Evolutionary conservation across 148 eudicot genomes (phyloP).

Genomic region (Arbutus unedo): DNA sequence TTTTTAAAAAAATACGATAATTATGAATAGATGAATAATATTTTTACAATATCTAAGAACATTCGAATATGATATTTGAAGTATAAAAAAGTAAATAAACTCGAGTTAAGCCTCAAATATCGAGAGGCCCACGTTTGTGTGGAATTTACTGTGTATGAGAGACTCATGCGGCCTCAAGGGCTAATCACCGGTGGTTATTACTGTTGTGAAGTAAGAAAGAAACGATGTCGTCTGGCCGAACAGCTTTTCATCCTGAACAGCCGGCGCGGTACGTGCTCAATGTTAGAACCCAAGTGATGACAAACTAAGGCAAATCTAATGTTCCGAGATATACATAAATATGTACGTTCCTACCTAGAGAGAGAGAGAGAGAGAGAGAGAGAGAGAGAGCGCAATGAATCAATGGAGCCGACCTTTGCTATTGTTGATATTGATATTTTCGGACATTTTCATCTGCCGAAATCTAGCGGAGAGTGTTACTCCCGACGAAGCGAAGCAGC

Average conservation of each 20-base stretch:
- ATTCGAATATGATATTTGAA: too few relatives aligned
- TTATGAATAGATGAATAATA: too few relatives aligned
- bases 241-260: not conserved
- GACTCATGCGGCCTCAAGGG: too few relatives aligned
- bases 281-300: not conserved
- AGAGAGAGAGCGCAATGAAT: conserved; percentile 18
- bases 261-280: not conserved
- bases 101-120: too few relatives aligned
- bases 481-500: conserved; percentile 66
- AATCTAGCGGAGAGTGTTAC: conserved; percentile 62
- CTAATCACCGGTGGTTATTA: not conserved
- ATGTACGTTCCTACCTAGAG: not conserved
- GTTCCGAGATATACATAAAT: not conserved
- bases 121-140: too few relatives aligned
- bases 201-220: not conserved
- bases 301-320: not conserved
- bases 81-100: too few relatives aligned
- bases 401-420: conserved; percentile 11
- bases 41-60: too few relatives aligned
- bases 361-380: not conserved
- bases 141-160: too few relatives aligned
- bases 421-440: conserved; percentile 24
- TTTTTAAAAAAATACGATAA: too few relatives aligned
- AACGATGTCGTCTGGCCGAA: not conserved
- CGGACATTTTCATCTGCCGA: conserved; percentile 30